A percentile compares a stretch with the other conserved stretches of the same genome.
phyloP scores from a whole-genome alignment of 805 yeast genomes.

The Lipomyces sp. region DNA sequence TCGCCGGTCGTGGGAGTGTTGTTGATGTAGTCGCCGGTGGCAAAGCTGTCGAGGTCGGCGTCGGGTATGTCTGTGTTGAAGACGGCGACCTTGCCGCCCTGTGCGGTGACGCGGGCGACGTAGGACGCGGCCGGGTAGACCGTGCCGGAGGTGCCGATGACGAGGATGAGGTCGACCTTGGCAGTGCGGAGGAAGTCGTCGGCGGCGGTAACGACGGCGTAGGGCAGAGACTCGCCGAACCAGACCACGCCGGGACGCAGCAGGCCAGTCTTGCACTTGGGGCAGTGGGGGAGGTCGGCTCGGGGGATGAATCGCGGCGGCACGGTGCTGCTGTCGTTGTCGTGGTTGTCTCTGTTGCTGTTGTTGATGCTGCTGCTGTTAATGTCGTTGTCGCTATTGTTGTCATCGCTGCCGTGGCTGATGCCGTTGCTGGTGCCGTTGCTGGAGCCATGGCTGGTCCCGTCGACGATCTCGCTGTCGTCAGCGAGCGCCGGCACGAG shows the following conservation, averaged over 20 bases:
- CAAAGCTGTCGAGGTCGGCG: slow-evolving; percentile 1
- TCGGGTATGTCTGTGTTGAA: slow-evolving; percentile 60
- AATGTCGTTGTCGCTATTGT: too few species aligned
- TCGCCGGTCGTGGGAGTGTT: too few species aligned
- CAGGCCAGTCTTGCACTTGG: slow-evolving; percentile 61
- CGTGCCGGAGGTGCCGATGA: slow-evolving; percentile 79
- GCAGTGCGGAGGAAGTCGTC: slow-evolving; percentile 63
- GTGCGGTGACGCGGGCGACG: slow-evolving; percentile 66
- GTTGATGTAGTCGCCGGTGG: too few species aligned
- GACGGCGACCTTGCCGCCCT: slow-evolving; percentile 80
- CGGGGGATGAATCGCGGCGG: slow-evolving; percentile 46
- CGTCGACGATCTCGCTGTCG: slow-evolving; percentile 33
- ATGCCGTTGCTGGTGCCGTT: too few species aligned
- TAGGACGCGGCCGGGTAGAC: slow-evolving; percentile 94
- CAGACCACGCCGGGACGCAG: slow-evolving; percentile 89
- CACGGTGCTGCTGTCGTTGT: slow-evolving; percentile 34
- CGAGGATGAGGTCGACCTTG: slow-evolving; percentile 68
- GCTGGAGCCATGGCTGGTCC: too few species aligned
- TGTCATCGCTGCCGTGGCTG: too few species aligned
- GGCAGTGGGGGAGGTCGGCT: slow-evolving; percentile 68
- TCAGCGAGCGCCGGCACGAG: slow-evolving; percentile 52
- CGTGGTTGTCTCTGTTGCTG: too few species aligned
- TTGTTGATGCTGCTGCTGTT: too few species aligned
- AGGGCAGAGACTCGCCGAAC: slow-evolving; percentile 88
- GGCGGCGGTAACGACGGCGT: slow-evolving; percentile 57